Percentiles rank a stretch among this genome's conserved stretches.
These are phyloP conservation scores for Diaporthe longicolla DNA, from an alignment of 2,329 filamentous ascomycete genomes.

Conservation along the genomic window DNA sequence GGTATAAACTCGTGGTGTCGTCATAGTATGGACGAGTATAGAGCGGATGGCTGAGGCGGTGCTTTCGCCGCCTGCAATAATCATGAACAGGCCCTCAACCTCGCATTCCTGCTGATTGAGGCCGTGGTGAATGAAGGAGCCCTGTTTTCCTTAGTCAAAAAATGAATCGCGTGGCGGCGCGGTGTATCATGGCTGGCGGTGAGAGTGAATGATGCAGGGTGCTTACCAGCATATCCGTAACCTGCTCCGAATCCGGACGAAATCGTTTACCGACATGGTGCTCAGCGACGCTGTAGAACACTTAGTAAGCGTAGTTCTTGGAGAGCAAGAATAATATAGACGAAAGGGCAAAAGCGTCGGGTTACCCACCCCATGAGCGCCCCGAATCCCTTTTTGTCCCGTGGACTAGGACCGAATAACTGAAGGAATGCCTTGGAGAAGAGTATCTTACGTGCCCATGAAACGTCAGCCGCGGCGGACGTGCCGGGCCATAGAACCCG, in stretches of 20 bases:
- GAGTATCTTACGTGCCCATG: constrained; percentile 49
- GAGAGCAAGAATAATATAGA: background rate
- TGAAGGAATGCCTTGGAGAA: constrained; percentile 50
- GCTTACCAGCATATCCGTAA: constrained; percentile 62
- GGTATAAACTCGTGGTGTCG: constrained; percentile 36
- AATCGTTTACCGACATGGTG: constrained; percentile 59
- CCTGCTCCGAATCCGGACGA: constrained; percentile 56
- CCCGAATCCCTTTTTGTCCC: constrained; percentile 48
- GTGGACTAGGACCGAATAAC: constrained; percentile 51
- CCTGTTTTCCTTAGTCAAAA: constrained; percentile 34
- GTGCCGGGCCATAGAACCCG: constrained; percentile 55
- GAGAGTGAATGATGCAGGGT: constrained; percentile 51
- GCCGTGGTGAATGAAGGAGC: constrained; percentile 61
- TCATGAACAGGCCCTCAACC: constrained; percentile 50
- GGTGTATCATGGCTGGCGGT: constrained; percentile 55
- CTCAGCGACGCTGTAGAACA: constrained; percentile 46
- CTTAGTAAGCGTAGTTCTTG: constrained; percentile 47
- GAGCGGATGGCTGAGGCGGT: constrained; percentile 63
- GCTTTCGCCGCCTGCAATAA: constrained; percentile 64
- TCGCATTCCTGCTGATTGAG: constrained; percentile 58
- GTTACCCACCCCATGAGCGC: constrained; percentile 45
- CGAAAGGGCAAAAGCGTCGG: constrained; percentile 48
- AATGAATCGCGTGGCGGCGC: no score
- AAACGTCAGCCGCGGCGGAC: constrained; percentile 57
- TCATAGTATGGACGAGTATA: constrained; percentile 47